phyloP scores from a whole-genome alignment of 2,329 filamentous ascomycete species.

The Cladophialophora immunda region DNA sequence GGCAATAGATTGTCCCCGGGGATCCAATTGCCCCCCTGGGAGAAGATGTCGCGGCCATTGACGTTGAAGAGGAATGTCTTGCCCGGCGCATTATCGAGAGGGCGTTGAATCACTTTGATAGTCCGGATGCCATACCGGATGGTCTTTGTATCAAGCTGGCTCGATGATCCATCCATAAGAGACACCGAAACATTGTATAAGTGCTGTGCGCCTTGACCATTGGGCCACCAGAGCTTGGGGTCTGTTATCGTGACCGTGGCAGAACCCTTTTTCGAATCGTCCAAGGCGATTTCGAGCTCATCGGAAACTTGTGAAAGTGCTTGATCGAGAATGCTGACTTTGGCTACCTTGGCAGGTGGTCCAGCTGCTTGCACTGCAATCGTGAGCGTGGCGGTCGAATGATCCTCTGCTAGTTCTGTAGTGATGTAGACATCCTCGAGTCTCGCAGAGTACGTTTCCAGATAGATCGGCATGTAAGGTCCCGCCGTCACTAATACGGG shows the following conservation, averaged over 20 bases:
- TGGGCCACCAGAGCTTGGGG: conserved; percentile 67
- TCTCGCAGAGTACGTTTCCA: conserved; percentile 69
- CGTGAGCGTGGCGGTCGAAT: conserved; percentile 49
- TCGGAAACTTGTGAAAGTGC: conserved; percentile 46
- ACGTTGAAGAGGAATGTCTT: conserved; percentile 72
- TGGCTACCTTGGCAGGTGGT: conserved; percentile 34
- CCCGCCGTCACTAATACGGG: conserved; percentile 69
- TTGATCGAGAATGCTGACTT: conserved; percentile 44
- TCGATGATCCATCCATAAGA: conserved; percentile 40
- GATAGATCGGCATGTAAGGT: conserved; percentile 71
- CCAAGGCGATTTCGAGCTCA: neutral
- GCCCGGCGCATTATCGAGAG: conserved; percentile 58
- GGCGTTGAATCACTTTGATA: conserved; percentile 52
- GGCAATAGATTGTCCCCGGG: conserved; percentile 69
- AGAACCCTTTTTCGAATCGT: conserved; percentile 5
- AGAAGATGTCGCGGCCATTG: conserved; percentile 73
- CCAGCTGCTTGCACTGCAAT: conserved; percentile 50
- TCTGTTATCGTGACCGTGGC: conserved; percentile 36
- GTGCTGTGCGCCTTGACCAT: conserved; percentile 65
- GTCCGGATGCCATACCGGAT: conserved; percentile 65
- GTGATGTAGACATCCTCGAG: conserved; percentile 66
- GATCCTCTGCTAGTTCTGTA: conserved; percentile 42
- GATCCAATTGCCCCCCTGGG: conserved; percentile 72
- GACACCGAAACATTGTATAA: conserved; percentile 64
- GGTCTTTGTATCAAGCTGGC: conserved; percentile 49